These are phyloP conservation scores for Hymenoscyphus occultus DNA, from an alignment of 2,329 filamentous ascomycete genomes.

Conservation along the genomic window DNA sequence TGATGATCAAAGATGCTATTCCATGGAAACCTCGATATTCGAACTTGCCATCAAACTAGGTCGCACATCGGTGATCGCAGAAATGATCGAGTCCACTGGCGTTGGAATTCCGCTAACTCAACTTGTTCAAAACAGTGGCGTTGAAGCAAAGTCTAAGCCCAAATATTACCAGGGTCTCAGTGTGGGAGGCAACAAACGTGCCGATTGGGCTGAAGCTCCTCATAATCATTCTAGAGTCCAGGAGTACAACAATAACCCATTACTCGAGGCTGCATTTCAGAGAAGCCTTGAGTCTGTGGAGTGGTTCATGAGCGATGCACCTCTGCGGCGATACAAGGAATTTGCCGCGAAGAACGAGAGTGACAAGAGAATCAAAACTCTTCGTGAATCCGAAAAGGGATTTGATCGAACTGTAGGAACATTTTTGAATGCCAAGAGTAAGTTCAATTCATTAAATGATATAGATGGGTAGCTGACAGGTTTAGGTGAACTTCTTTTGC, in stretches of 20 bases:
- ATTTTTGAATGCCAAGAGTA: slow-evolving; percentile 61
- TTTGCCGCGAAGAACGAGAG: slow-evolving; percentile 62
- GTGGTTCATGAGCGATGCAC: slow-evolving; percentile 73
- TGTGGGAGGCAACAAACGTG: slow-evolving; percentile 70
- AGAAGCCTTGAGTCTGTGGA: slow-evolving; percentile 67
- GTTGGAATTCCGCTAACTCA: slow-evolving; percentile 67
- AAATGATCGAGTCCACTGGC: slow-evolving; percentile 64
- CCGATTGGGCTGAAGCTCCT: slow-evolving; percentile 70
- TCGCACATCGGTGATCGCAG: slow-evolving; percentile 55
- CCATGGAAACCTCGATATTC: slow-evolving; percentile 39
- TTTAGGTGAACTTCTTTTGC: slow-evolving; percentile 60
- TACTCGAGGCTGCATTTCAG: slow-evolving; percentile 54
- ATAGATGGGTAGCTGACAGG: slow-evolving; percentile 19
- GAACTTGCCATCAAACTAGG: slow-evolving; percentile 45
- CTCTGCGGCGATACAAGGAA: slow-evolving; percentile 63
- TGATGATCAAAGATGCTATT: slow-evolving; percentile 32
- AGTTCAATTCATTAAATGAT: slow-evolving; percentile 33
- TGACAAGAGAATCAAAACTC: slow-evolving; percentile 59
- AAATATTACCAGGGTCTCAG: slow-evolving; percentile 74
- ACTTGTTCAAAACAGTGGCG: slow-evolving; percentile 62
- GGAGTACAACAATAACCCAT: slow-evolving; percentile 51
- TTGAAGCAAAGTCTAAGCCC: slow-evolving; percentile 61
- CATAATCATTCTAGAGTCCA: slow-evolving; percentile 46
- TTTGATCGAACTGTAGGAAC: slow-evolving; percentile 60
- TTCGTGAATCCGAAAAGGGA: slow-evolving; percentile 58